Evolutionary conservation across 73 alveolate species (phyloP).

Genomic region (Paramecium sexaurelia): DNA sequence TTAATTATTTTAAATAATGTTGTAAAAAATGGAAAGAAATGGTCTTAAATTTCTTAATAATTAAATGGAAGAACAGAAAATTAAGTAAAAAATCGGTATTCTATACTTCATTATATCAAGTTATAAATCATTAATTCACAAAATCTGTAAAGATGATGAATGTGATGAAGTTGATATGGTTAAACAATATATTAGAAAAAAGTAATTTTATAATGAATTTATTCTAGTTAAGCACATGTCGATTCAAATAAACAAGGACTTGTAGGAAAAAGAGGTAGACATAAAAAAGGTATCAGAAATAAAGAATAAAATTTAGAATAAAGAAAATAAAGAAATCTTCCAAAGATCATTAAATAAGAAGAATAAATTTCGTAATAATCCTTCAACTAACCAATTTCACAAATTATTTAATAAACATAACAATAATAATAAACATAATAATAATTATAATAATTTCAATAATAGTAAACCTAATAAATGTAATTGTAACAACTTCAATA

Average conservation of each 20-base stretch:
- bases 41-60: slow-evolving; percentile 60
- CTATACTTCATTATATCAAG: not conserved
- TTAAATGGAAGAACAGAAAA: slow-evolving; percentile 63
- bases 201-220: not conserved
- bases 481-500: not conserved
- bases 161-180: slow-evolving; percentile 44
- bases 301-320: not conserved
- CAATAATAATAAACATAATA: no score
- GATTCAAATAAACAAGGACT: slow-evolving; percentile 37
- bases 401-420: no score
- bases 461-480: not conserved
- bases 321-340: not conserved
- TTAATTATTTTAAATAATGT: slow-evolving; percentile 31
- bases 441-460: no score
- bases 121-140: slow-evolving; percentile 58
- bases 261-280: slow-evolving; percentile 43
- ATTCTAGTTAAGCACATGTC: not conserved
- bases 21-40: slow-evolving; percentile 50
- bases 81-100: slow-evolving; percentile 55
- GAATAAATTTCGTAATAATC: not conserved
- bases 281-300: not conserved
- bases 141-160: slow-evolving; percentile 58
- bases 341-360: not conserved
- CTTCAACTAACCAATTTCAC: not conserved
- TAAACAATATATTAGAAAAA: not conserved